phyloP scores from a whole-genome alignment of 768 basidiomycete genomes.

The Cytidiella melzeri region DNA sequence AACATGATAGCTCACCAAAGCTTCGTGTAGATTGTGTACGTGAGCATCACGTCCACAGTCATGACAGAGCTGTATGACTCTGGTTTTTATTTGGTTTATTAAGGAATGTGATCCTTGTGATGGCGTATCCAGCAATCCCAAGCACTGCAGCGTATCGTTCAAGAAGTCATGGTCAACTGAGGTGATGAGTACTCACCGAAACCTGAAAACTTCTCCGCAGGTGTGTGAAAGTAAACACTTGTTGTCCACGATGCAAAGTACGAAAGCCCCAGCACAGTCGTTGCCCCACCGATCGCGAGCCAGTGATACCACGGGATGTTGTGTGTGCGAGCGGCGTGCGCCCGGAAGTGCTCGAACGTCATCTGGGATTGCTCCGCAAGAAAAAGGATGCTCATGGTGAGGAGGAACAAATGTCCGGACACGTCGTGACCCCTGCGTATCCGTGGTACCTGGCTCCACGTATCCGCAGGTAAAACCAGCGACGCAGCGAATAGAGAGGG shows the following conservation, averaged over 20 bases:
- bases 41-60: too few species aligned
- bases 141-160: background rate
- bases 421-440: constrained; percentile 84
- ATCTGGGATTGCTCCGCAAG: constrained; percentile 68
- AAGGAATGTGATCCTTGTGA: too few species aligned
- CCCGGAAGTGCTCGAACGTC: constrained; percentile 30
- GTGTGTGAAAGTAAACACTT: constrained; percentile 86
- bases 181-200: constrained; percentile 49
- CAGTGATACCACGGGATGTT: constrained; percentile 39
- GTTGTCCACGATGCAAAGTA: constrained; percentile 75
- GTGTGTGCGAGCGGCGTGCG: constrained; percentile 6
- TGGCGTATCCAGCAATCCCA: too few species aligned
- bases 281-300: constrained; percentile 40
- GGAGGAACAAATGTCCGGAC: constrained; percentile 88
- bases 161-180: background rate
- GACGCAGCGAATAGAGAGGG: constrained; percentile 51
- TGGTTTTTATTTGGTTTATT: too few species aligned
- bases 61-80: too few species aligned
- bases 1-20: too few species aligned
- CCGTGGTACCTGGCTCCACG: constrained; percentile 49
- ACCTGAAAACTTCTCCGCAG: constrained; percentile 82
- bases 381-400: constrained; percentile 74
- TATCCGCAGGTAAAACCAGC: constrained; percentile 31
- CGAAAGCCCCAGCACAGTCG: constrained; percentile 55
- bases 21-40: too few species aligned